These are phyloP conservation scores for Trichocladium uniseriatum DNA, from an alignment of 495 filamentous ascomycete genomes.

Conservation along the genomic window DNA sequence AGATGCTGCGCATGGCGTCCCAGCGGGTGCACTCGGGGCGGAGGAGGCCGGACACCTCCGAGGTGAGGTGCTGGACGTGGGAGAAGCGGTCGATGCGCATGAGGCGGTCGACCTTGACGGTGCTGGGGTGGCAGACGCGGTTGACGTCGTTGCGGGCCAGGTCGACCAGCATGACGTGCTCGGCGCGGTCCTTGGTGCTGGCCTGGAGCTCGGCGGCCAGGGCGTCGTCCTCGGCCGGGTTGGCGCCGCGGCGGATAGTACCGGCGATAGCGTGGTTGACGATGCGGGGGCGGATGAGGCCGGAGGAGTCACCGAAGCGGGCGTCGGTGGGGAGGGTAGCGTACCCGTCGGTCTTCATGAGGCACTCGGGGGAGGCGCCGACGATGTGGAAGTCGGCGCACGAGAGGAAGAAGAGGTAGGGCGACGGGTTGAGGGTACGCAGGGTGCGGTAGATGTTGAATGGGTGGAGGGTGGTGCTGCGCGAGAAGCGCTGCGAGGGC, in stretches of 20 bases:
- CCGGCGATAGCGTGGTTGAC: slow-evolving; percentile 97
- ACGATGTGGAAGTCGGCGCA: slow-evolving; percentile 90
- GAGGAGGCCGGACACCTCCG: slow-evolving; percentile 83
- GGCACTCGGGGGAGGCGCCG: slow-evolving; percentile 84
- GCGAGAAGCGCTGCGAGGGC: slow-evolving; percentile 83
- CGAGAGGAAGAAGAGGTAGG: slow-evolving; percentile 93
- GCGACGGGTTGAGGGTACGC: slow-evolving; percentile 89
- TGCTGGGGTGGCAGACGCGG: slow-evolving; percentile 83
- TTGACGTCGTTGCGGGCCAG: slow-evolving; percentile 95
- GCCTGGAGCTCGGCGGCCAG: slow-evolving; percentile 69
- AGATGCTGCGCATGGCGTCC: slow-evolving; percentile 91
- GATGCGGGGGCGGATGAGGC: slow-evolving; percentile 54
- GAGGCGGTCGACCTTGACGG: slow-evolving; percentile 78
- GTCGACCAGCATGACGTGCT: slow-evolving; percentile 99
- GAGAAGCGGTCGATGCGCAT: slow-evolving; percentile 96
- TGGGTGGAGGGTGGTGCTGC: slow-evolving; percentile 82
- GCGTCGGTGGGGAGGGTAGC: slow-evolving; percentile 19
- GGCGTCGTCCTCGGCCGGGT: slow-evolving; percentile 64
- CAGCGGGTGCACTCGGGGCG: slow-evolving; percentile 79
- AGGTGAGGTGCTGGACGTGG: slow-evolving; percentile 94
- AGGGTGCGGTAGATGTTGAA: slow-evolving; percentile 98
- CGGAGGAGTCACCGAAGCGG: slow-evolving; percentile 21
- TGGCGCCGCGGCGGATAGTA: slow-evolving; percentile 79
- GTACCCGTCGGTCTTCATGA: slow-evolving; percentile 71
- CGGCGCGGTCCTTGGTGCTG: slow-evolving; percentile 87